Evolutionary conservation across 2,329 filamentous ascomycete genomes (phyloP).

Genomic region (Monilinia fructicola): DNA sequence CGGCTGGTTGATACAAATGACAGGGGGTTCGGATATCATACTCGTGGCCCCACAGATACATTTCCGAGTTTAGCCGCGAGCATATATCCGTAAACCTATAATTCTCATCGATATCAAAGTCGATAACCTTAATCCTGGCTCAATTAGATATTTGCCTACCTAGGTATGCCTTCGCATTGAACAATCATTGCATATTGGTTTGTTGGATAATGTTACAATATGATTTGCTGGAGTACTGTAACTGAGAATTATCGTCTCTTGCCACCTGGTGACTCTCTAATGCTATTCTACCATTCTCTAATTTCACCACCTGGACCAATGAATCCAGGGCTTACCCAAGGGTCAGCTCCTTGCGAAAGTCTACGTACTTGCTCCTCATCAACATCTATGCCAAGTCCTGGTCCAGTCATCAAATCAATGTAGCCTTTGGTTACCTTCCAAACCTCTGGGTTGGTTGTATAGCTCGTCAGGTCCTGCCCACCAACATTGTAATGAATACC

Average conservation of each 20-base stretch:
- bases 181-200: background rate
- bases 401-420: conserved; percentile 57
- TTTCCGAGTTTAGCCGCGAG: background rate
- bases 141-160: background rate
- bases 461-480: conserved; percentile 63
- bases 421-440: conserved; percentile 68
- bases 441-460: conserved; percentile 62
- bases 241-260: background rate
- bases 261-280: too few species aligned
- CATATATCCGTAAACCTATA: background rate
- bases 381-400: conserved; percentile 67
- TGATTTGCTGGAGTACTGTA: background rate
- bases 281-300: conserved; percentile 60
- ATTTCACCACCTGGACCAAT: conserved; percentile 65
- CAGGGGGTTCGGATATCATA: conserved; percentile 5
- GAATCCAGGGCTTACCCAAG: conserved; percentile 68
- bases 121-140: background rate
- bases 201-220: background rate
- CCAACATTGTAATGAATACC: conserved; percentile 78
- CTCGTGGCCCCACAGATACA: conserved; percentile 1
- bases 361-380: conserved; percentile 67
- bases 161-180: background rate
- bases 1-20: background rate
- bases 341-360: conserved; percentile 55
- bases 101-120: background rate